Percentiles rank a stretch among this genome's conserved stretches.
These are phyloP conservation scores for Quercus robur DNA, from an alignment of 306 rosid species.

Conservation along the genomic window DNA sequence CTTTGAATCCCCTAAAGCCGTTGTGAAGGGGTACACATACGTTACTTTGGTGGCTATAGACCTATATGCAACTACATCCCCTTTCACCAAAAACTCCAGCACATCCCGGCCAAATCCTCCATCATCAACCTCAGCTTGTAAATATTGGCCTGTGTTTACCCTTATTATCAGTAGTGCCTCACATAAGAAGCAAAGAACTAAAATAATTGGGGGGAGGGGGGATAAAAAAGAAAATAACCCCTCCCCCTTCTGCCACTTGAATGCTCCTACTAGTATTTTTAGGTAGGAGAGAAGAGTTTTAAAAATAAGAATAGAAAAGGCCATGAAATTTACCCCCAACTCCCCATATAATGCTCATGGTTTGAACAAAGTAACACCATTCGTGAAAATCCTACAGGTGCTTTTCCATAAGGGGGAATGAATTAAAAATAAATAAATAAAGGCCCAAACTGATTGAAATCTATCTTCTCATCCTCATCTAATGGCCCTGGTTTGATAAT, in stretches of 20 bases:
- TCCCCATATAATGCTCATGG: neutral
- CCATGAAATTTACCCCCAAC: neutral
- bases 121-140: slow-evolving; percentile 88
- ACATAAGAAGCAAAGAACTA: neutral
- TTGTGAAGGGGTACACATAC: slow-evolving; percentile 85
- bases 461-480: neutral
- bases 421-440: neutral
- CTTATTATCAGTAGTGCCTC: neutral
- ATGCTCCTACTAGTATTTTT: neutral
- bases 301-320: neutral
- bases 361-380: neutral
- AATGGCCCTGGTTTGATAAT: neutral
- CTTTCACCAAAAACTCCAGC: slow-evolving; percentile 85
- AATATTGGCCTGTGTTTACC: slow-evolving; percentile 57
- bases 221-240: neutral
- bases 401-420: neutral
- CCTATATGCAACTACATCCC: slow-evolving; percentile 72
- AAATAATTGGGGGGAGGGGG: neutral
- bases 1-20: slow-evolving; percentile 87
- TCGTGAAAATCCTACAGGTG: neutral
- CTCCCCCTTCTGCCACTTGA: neutral
- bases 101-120: slow-evolving; percentile 82
- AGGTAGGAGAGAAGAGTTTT: neutral
- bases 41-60: slow-evolving; percentile 80
- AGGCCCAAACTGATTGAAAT: neutral